These are phyloP conservation scores for Leishmania guyanensis DNA, from an alignment of 208 protist species.

Conservation along the genomic window DNA sequence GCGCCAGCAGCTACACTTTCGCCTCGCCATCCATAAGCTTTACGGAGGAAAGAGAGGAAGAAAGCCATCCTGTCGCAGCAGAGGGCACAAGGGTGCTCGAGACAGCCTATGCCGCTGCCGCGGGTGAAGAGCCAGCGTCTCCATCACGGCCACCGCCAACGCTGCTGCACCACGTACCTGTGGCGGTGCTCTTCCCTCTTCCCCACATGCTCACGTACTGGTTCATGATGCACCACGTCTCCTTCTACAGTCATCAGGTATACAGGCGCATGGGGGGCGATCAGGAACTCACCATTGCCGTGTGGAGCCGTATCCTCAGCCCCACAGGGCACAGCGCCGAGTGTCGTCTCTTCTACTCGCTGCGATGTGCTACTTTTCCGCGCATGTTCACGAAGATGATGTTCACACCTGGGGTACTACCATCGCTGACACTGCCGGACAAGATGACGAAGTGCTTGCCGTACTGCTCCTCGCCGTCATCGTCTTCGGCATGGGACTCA, in stretches of 20 bases:
- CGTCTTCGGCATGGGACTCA: not conserved
- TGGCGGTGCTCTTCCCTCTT: slow-evolving; percentile 39
- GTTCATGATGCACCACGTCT: slow-evolving; percentile 66
- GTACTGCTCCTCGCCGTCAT: slow-evolving; percentile 9
- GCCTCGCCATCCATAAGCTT: slow-evolving; percentile 25
- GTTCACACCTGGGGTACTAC: slow-evolving; percentile 53
- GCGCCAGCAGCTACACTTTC: slow-evolving; percentile 1
- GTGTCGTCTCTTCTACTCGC: slow-evolving; percentile 67
- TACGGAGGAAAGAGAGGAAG: slow-evolving; percentile 9
- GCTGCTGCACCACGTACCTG: slow-evolving; percentile 6
- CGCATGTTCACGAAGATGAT: slow-evolving; percentile 70
- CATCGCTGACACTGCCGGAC: slow-evolving; percentile 38
- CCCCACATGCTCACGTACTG: slow-evolving; percentile 52
- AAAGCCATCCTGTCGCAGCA: not conserved
- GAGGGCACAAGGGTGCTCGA: not conserved
- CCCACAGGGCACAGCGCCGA: slow-evolving; percentile 61
- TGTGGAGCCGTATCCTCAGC: slow-evolving; percentile 65
- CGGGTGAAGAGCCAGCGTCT: not conserved
- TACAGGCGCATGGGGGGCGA: slow-evolving; percentile 47
- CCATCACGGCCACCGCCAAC: not conserved
- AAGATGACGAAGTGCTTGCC: slow-evolving; percentile 36
- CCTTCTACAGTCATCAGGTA: slow-evolving; percentile 47
- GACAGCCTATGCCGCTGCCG: not conserved
- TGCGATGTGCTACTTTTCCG: slow-evolving; percentile 41
- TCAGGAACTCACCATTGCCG: slow-evolving; percentile 57